A percentile compares a stretch with the other conserved stretches of the same genome.
Evolutionary conservation across 441 rosid species (phyloP).

Genomic region (Metrosideros polymorpha): DNA sequence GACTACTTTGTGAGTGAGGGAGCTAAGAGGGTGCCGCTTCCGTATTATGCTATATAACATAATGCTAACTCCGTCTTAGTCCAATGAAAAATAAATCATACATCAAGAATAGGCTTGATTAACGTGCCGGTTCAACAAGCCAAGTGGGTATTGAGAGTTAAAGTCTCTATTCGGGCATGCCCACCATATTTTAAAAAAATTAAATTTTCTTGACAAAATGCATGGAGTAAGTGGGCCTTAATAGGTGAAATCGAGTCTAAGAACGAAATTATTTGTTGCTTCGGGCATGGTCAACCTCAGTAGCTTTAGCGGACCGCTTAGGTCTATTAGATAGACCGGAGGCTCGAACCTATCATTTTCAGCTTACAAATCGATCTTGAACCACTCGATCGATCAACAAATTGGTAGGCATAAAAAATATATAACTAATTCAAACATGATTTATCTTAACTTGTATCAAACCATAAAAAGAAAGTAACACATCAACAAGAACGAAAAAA

Average conservation of each 20-base stretch:
- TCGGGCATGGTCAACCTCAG: neutral
- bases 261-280: neutral
- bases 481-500: neutral
- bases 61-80: neutral
- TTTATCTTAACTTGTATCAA: neutral
- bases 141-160: fast-evolving
- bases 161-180: neutral
- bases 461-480: neutral
- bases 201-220: neutral
- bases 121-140: neutral
- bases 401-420: fast-evolving
- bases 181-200: neutral
- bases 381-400: neutral
- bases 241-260: fast-evolving
- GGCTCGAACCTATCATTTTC: neutral
- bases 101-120: fast-evolving
- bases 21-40: neutral
- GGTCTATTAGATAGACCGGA: neutral
- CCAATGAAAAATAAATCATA: neutral
- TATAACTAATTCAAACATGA: neutral
- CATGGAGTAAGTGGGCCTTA: no score
- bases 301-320: neutral
- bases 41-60: neutral
- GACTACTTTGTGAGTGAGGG: neutral
- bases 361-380: neutral